Percentiles rank a stretch among this genome's conserved stretches.
These are phyloP conservation scores for Amanita exitialis DNA, from an alignment of 768 basidiomycete species.

Conservation along the genomic window DNA sequence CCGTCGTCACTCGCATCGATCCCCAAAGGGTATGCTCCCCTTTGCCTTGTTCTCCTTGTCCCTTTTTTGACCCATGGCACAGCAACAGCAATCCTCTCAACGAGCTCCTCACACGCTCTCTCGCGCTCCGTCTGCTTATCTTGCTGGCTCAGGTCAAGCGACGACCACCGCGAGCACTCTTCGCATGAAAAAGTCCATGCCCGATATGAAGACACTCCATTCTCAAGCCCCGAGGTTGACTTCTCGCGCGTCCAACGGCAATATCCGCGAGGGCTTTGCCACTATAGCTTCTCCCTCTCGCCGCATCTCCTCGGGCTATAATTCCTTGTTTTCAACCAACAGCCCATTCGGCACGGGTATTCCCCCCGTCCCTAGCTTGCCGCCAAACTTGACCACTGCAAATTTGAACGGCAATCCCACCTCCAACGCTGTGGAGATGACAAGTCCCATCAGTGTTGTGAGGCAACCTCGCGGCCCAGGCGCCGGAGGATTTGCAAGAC, in stretches of 20 bases:
- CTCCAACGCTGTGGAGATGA: constrained; percentile 15
- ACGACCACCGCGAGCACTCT: constrained; percentile 42
- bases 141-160: constrained; percentile 40
- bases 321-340: constrained; percentile 56
- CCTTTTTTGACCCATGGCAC: constrained; percentile 6
- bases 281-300: constrained; percentile 80
- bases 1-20: constrained; percentile 88
- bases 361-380: constrained; percentile 76
- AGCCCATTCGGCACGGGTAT: constrained; percentile 32
- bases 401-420: constrained; percentile 28
- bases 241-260: constrained; percentile 79
- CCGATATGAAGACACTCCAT: constrained; percentile 87
- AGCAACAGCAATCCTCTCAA: constrained; percentile 33
- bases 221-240: constrained; percentile 69
- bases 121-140: constrained; percentile 74
- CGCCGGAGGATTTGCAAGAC: constrained; percentile 57
- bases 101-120: constrained; percentile 60
- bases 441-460: constrained; percentile 47
- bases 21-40: constrained; percentile 56
- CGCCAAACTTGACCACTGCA: constrained; percentile 39
- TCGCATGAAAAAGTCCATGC: constrained; percentile 97
- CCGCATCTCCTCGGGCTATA: constrained; percentile 62
- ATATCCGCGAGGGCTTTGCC: constrained; percentile 79
- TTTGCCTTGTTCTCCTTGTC: constrained; percentile 4
- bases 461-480: constrained; percentile 85